Base-by-base conservation (phyloP, 345 rosid genomes). In the Geranium brycei region DNA sequence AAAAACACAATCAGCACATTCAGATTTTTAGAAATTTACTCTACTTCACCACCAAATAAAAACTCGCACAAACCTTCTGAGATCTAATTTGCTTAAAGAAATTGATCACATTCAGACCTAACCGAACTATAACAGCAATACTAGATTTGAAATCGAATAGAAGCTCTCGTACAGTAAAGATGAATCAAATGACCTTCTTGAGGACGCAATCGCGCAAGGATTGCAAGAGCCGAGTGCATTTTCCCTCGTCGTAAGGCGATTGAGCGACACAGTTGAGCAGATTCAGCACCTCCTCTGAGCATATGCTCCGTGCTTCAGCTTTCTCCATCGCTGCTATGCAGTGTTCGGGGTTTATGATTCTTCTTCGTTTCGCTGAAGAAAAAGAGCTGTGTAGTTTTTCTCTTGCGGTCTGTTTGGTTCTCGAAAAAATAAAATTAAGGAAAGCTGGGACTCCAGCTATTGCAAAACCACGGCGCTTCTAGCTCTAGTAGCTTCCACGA, bases 251-350 rank as follows among this genome's bases (percentile, higher is more conserved):
- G 75, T 72, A 89, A 58, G 87, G 82, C 59, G 82, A 79, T 19
- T 80, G 83, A 0, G 89, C 64, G 30, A 82, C 96, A 82, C 98
- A 91, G 70, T 91, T 91, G 58, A 91, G 89, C 64, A 91, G 84
- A 71, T 76, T 67, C 63, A 91, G 69, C 64, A 96, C 87, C 64
- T 87, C 89, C 66, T 83, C 58, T 0, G 83, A 83, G 67, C 98
- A 89, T 31, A 84, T 80, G 2, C 89, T 75, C 69, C 71, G 70
- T 1, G 74, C 69, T 63, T 17, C 64, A 30, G 65, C 60, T 35
- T 78, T 75, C 71, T 85, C 89, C 86, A 82, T 79, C 8, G 40
- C 17, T 59, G 19, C 4, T 23, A 23, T 23, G 28, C 28, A 23
- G 28, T 23, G 28, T 23, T 23, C 28, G 28, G 28, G 28, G 28